Base-by-base conservation (phyloP, 176 grass and related monocot genomes). In the Aegilops tauschii region DNA sequence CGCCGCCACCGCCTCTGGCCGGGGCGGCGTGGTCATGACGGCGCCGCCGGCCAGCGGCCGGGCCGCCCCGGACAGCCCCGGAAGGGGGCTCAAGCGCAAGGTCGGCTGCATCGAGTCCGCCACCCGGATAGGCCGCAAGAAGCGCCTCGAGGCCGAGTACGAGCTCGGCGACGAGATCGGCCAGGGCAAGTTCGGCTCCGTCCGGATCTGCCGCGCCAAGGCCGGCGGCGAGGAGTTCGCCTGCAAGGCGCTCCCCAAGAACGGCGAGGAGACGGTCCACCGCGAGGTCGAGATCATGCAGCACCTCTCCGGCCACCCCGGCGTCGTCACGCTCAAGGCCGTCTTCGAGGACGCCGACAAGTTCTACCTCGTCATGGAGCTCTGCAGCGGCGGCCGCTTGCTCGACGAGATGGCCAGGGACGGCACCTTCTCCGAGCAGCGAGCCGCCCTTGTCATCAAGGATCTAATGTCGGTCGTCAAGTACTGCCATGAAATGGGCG, bases 241-340 rank as follows among this genome's bases (percentile, higher is more conserved):
- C 29, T 99, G 97, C 97, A 99, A 99, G 85, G 76, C 90, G 7
- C 80, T 97, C 7, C 79, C 79, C 42, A 97, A 87, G 87, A 94
- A 93, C 81, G 97, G 97, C 17, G 94, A 94, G 86, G 97, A 99
- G 79, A 99, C 94, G 4, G 97, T 92, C 21, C 97, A 99, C 73
- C 92, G 89, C 21, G 97, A 99, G 87, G 97, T 99, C 17, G 97
- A 99, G 90, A 99, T 99, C 86, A 99, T 99, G 97, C 97, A 97
- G 80, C 97, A 99, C 83, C 86, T 99, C 30, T 99, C 97, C 14
- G 97, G 97, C 12, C 97, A 99, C 82, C 90, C 94, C 5, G 92
- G 92, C 47, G 76, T 99, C 69, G 94, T 99, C 71, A 97, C 91
- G 67, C 92, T 99, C 69, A 92, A 87, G 78, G 83, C 94, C 27